Conservation (phyloP, 345 rosid species). For the Arabidopsis thaliana region TAIR10.1 NC_003076.8:10704501-10705000, state of each 20-base stretch:
- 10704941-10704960: background rate
- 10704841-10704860: background rate
- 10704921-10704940: background rate
- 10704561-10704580: slow-evolving; percentile 8
- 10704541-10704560: slow-evolving; percentile 24
- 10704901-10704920: background rate
- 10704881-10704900: background rate
- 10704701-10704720: background rate
- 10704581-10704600: slow-evolving; percentile 19
- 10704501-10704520: background rate
- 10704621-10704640: slow-evolving; percentile 21
- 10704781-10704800: slow-evolving; percentile 1
- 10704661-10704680: slow-evolving; percentile 1
- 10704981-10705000: too few species aligned
- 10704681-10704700: background rate
- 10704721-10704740: too few species aligned
- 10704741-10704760: too few species aligned
- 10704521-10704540: too few species aligned
- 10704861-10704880: background rate
- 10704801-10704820: background rate
- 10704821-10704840: background rate
- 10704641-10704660: background rate
- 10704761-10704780: background rate
- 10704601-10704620: slow-evolving; percentile 25
- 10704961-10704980: background rate